These are phyloP conservation scores for Paramecium tetraurelia DNA, from an alignment of 73 alveolate genomes.

Conservation along the genomic window DNA sequence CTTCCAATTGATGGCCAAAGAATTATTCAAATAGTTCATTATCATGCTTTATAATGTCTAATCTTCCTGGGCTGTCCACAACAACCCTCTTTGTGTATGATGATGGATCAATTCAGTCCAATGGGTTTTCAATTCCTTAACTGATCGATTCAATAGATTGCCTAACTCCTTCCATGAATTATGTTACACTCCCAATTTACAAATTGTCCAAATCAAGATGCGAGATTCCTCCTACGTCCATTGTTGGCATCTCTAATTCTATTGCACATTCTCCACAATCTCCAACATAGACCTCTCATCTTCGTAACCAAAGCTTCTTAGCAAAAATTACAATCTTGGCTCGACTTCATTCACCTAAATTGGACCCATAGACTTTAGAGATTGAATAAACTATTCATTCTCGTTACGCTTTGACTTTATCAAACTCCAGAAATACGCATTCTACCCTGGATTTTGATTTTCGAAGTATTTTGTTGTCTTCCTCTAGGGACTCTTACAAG, in stretches of 20 bases:
- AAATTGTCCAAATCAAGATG: background rate
- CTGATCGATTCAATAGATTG: background rate
- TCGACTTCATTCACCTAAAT: background rate
- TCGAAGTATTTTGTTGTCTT: constrained; percentile 7
- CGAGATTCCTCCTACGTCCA: background rate
- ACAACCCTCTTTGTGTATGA: background rate
- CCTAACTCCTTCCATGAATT: constrained; percentile 22
- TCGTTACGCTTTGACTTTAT: background rate
- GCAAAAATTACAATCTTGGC: background rate
- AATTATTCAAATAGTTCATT: background rate
- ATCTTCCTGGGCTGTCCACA: constrained; percentile 29
- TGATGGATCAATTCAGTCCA: constrained; percentile 19
- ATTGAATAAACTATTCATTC: background rate
- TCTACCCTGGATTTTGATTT: constrained; percentile 24
- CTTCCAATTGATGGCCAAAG: constrained; percentile 1
- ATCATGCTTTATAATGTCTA: constrained; percentile 8
- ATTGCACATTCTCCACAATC: background rate
- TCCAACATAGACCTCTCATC: background rate
- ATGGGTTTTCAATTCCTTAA: background rate
- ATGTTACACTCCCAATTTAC: constrained; percentile 38
- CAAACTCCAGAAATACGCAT: constrained; percentile 13
- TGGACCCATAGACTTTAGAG: background rate
- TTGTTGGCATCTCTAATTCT: background rate
- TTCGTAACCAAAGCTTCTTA: background rate
- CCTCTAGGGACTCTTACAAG: constrained; percentile 10